Conservation (phyloP, 108 stramenopile genomes). For the Cyclostephanos invisitatus region DNA sequence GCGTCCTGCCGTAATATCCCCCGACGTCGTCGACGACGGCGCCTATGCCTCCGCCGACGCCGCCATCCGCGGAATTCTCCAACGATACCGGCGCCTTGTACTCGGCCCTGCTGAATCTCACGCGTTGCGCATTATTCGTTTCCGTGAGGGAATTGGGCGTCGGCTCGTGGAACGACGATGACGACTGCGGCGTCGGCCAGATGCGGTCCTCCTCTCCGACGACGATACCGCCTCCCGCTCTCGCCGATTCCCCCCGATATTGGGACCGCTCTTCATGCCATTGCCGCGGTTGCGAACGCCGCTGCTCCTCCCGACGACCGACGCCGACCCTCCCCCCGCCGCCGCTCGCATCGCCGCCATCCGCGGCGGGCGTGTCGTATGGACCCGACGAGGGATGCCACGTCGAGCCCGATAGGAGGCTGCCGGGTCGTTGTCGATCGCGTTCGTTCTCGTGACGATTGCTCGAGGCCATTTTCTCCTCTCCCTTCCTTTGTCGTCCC, state of each 20-base stretch:
- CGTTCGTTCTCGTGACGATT: background rate
- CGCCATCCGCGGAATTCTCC: background rate
- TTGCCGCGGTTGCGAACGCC: background rate
- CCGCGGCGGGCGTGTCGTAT: background rate
- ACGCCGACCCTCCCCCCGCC: background rate
- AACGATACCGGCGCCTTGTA: slow-evolving; percentile 5
- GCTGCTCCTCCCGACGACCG: background rate
- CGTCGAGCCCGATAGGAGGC: slow-evolving; percentile 2
- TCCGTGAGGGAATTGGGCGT: slow-evolving; percentile 4
- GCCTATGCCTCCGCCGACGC: too few species aligned
- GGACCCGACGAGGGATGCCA: slow-evolving; percentile 3
- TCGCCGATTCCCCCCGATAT: too few species aligned
- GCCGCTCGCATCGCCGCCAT: slow-evolving; percentile 7
- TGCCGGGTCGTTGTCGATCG: background rate
- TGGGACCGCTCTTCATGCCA: too few species aligned
- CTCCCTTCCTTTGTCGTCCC: background rate
- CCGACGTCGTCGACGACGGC: too few species aligned
- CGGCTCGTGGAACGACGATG: background rate
- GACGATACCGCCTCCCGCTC: background rate
- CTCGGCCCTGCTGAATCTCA: slow-evolving; percentile 2
- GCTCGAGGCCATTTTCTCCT: background rate
- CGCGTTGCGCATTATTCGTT: background rate
- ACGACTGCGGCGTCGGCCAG: background rate
- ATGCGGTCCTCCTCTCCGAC: background rate
- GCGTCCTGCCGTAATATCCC: background rate